Percentiles rank a stretch among this genome's conserved stretches.
Evolutionary conservation across 176 grass and related monocot genomes (phyloP).

Genomic region (Melocanna baccifera): DNA sequence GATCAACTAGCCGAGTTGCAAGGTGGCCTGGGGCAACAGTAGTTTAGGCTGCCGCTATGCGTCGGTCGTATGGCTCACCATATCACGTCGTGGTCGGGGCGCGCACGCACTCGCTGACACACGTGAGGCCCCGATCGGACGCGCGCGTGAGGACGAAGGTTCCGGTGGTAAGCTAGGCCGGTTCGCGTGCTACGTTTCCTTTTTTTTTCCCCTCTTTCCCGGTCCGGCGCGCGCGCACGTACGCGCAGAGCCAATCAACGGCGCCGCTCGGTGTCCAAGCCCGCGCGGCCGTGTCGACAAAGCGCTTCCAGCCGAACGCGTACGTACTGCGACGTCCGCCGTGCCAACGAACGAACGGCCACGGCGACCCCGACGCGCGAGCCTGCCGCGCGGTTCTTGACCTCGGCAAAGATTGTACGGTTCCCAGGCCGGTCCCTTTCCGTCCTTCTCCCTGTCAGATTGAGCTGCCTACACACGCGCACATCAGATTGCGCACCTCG

Average conservation of each 20-base stretch:
- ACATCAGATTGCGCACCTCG: conserved; percentile 2
- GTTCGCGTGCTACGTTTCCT: neutral
- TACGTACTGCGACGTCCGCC: neutral
- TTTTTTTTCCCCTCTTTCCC: neutral
- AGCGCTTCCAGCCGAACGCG: neutral
- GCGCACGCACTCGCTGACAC: conserved; percentile 38
- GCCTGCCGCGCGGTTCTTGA: neutral
- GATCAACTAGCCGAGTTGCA: neutral
- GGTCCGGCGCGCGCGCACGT: neutral
- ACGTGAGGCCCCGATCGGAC: conserved; percentile 1
- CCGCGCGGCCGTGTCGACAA: neutral
- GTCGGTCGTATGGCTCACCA: conserved; percentile 41
- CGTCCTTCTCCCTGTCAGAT: neutral
- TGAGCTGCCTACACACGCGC: neutral
- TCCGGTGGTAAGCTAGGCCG: neutral
- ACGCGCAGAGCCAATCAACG: neutral
- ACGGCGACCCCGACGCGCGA: conserved; percentile 11
- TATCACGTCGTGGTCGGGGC: conserved; percentile 24
- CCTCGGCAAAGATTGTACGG: neutral
- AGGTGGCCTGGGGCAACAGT: neutral
- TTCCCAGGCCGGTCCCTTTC: neutral
- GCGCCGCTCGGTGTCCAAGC: neutral
- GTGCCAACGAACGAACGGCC: conserved; percentile 15
- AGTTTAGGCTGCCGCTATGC: conserved; percentile 17
- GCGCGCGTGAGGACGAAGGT: neutral